phyloP scores from a whole-genome alignment of 305 asterid genomes.

The Fraxinus nigra region DNA sequence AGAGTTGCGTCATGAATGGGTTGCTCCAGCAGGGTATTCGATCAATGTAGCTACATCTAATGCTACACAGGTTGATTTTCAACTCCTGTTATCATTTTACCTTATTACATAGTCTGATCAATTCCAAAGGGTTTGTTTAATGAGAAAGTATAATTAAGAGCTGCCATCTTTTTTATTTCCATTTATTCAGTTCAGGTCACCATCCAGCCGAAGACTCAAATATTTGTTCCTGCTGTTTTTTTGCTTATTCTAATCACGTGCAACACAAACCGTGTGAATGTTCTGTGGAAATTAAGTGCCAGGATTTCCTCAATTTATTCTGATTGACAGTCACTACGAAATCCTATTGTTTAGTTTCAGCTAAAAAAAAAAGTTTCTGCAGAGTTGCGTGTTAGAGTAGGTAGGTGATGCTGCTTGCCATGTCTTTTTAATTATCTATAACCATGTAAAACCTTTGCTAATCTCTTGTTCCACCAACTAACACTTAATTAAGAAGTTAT shows the following conservation, averaged over 20 bases:
- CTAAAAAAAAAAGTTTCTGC: not conserved
- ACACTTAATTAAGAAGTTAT: not conserved
- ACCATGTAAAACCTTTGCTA: not conserved
- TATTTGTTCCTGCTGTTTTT: not conserved
- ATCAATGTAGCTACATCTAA: conserved; percentile 94
- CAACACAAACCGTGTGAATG: not conserved
- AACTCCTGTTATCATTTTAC: not conserved
- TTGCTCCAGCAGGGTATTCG: conserved; percentile 71
- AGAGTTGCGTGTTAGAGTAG: not conserved
- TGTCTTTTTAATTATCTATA: not conserved
- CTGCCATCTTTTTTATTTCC: not conserved
- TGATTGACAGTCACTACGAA: not conserved
- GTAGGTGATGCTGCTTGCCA: not conserved
- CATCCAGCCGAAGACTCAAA: not conserved
- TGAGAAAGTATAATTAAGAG: not conserved
- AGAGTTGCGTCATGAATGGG: conserved; percentile 73
- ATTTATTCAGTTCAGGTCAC: not conserved
- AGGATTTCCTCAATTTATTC: not conserved
- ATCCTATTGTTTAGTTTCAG: not conserved
- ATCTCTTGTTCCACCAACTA: not conserved
- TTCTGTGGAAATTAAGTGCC: not conserved
- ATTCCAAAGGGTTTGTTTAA: conserved; percentile 5
- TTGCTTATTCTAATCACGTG: not conserved
- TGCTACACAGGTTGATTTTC: conserved; percentile 67
- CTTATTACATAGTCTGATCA: conserved; percentile 1